Base-by-base conservation (phyloP, 1,284 basidiomycete genomes). In the Erythrobasidium hasegawianum region DNA sequence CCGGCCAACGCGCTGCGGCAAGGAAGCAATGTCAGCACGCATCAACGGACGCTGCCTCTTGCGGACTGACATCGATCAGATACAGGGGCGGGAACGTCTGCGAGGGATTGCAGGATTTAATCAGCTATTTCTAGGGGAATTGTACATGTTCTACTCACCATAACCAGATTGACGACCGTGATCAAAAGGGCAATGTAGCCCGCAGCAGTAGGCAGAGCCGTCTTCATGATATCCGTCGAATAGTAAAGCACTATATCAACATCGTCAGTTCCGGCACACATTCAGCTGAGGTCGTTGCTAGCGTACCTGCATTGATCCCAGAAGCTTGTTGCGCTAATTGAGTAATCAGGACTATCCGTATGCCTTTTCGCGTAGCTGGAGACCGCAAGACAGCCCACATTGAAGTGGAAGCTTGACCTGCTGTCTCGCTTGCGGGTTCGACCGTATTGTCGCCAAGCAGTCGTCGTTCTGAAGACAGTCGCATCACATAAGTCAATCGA, bases 11-110 rank as follows among this genome's bases (percentile, higher is more conserved):
- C 75, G 73, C 71, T 72, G 57, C 8, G n/a, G n/a, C n/a, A n/a
- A n/a, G n/a, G n/a, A n/a, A n/a, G n/a, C n/a, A n/a, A n/a, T n/a
- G n/a, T n/a, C n/a, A n/a, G n/a, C n/a, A n/a, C n/a, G n/a, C n/a
- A n/a, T n/a, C n/a, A n/a, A n/a, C n/a, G n/a, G n/a, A n/a, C n/a
- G n/a, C n/a, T n/a, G n/a, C n/a, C n/a, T n/a, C n/a, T n/a, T n/a
- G n/a, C n/a, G n/a, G 5, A 11, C 65, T 50, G 33, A 71, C 70
- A 18, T 74, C 71, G 59, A 80, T 75, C 20, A 79, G 72, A 57
- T 70, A 76, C 47, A 79, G 72, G n/a, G 78, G 74, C 3, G 78
- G 77, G 57, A 79, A 77, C 3, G 78, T 79, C 62, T 65, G 29
- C 14, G 52, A 20, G 52, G 33, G 4, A 33, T 33, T n/a, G n/a